Conservation (phyloP, 257 asterid genomes). For the Euphrasia confusa region DNA sequence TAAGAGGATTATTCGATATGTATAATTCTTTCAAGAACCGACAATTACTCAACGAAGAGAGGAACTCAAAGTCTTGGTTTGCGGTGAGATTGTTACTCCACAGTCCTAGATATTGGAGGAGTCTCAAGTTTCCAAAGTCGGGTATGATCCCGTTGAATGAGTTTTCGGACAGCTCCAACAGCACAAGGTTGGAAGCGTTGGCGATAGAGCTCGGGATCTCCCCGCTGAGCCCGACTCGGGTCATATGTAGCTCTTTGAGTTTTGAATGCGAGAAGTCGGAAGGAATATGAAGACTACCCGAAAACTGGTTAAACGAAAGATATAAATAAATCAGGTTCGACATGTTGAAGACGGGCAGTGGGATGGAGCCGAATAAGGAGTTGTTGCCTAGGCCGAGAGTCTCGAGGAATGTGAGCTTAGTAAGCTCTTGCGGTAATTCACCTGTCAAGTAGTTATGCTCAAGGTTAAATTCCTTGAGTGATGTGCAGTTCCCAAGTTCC, state of each 20-base stretch:
- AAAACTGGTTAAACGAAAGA: background rate
- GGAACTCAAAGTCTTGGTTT: no score
- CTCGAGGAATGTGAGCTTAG: background rate
- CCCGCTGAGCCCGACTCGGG: background rate
- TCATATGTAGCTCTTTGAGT: background rate
- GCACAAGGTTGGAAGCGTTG: no score
- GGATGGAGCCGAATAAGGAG: background rate
- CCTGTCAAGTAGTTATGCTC: background rate
- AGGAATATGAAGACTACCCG: background rate
- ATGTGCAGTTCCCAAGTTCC: background rate
- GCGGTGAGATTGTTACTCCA: no score
- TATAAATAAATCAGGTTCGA: background rate
- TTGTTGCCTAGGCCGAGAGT: background rate
- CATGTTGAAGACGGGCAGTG: background rate
- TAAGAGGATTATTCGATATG: no score
- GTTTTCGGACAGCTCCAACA: no score
- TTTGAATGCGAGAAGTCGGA: conserved; percentile 19
- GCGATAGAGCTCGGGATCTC: no score
- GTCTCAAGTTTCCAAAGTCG: no score
- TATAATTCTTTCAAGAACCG: no score
- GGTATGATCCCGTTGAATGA: no score
- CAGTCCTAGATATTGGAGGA: no score
- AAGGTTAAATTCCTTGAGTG: no score
- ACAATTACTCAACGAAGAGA: no score
- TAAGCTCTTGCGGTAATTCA: conserved; percentile 27